Evolutionary conservation across 2,329 filamentous ascomycete species (phyloP).

Genomic region (Lithohypha guttulata): DNA sequence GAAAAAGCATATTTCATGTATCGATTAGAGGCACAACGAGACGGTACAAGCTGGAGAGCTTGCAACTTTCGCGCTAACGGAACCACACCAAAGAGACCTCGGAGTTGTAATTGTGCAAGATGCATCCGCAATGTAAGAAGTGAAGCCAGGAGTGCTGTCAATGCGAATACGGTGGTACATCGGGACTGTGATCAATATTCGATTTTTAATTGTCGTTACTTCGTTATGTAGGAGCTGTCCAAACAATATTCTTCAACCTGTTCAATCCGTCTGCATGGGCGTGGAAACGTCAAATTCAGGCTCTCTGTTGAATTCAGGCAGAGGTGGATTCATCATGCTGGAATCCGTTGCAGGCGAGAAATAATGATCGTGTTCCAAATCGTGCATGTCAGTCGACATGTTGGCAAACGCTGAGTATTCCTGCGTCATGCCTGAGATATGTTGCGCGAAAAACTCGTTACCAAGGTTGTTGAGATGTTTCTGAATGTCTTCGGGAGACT

Average conservation of each 20-base stretch:
- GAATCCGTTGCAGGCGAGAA: slow-evolving; percentile 11
- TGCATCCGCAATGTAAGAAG: too few species aligned
- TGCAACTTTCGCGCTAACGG: too few species aligned
- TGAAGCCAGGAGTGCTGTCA: background rate
- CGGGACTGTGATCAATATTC: too few species aligned
- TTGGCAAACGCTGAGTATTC: slow-evolving; percentile 9
- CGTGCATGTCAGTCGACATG: slow-evolving; percentile 11
- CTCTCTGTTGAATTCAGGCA: slow-evolving; percentile 19
- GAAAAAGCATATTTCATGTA: too few species aligned
- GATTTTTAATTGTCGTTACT: too few species aligned
- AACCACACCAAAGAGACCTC: too few species aligned
- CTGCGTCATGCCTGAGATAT: slow-evolving; percentile 11
- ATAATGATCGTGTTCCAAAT: slow-evolving; percentile 14
- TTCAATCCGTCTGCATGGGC: slow-evolving; percentile 19
- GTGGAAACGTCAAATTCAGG: slow-evolving; percentile 22
- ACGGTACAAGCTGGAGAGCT: too few species aligned
- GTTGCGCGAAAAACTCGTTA: slow-evolving; percentile 18
- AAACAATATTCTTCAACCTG: too few species aligned
- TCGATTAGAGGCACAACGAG: too few species aligned
- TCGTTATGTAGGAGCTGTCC: too few species aligned
- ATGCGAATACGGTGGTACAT: too few species aligned
- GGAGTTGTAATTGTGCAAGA: too few species aligned
- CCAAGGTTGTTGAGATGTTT: slow-evolving; percentile 18
- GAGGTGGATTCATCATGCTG: slow-evolving; percentile 17
- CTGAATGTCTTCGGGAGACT: slow-evolving; percentile 20